Evolutionary conservation across 164 flowering plant species (phyloP).

Genomic region (Vitis labrusca): DNA sequence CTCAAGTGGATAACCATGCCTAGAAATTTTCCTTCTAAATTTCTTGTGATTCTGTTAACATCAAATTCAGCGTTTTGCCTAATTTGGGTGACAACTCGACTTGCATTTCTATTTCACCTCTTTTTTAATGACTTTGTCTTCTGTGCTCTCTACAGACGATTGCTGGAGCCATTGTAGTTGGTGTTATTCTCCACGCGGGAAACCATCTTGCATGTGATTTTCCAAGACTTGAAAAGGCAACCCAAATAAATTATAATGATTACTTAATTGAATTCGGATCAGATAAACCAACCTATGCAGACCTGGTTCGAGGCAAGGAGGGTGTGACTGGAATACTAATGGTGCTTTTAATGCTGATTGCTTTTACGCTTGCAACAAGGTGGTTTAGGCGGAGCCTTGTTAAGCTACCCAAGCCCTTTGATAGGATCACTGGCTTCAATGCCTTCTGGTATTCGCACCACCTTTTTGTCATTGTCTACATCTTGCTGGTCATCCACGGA

Average conservation of each 20-base stretch:
- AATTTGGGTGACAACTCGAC: no score
- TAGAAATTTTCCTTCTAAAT: no score
- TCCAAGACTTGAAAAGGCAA: constrained; percentile 54
- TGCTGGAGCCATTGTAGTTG: constrained; percentile 87
- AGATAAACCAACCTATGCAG: constrained; percentile 51
- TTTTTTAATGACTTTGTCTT: no score
- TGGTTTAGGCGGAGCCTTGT: constrained; percentile 86
- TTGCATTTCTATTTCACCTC: no score
- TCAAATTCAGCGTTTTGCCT: no score
- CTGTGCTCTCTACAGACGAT: constrained; percentile 53
- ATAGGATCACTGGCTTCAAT: constrained; percentile 89
- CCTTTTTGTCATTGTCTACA: constrained; percentile 75
- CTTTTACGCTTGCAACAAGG: constrained; percentile 85
- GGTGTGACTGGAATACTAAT: constrained; percentile 85
- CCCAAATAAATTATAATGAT: constrained; percentile 20
- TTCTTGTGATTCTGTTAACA: no score
- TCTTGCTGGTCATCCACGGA: constrained; percentile 84
- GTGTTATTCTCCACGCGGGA: constrained; percentile 84
- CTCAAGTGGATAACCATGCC: no score
- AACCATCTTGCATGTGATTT: constrained; percentile 93
- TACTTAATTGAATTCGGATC: constrained; percentile 50
- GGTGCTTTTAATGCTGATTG: constrained; percentile 73
- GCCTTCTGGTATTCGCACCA: constrained; percentile 99
- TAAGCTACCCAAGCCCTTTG: constrained; percentile 87
- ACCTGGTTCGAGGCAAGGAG: constrained; percentile 59